Conservation (phyloP, 2,329 filamentous ascomycete species). For the Dryadomyces quercus-mongolicae region DNA sequence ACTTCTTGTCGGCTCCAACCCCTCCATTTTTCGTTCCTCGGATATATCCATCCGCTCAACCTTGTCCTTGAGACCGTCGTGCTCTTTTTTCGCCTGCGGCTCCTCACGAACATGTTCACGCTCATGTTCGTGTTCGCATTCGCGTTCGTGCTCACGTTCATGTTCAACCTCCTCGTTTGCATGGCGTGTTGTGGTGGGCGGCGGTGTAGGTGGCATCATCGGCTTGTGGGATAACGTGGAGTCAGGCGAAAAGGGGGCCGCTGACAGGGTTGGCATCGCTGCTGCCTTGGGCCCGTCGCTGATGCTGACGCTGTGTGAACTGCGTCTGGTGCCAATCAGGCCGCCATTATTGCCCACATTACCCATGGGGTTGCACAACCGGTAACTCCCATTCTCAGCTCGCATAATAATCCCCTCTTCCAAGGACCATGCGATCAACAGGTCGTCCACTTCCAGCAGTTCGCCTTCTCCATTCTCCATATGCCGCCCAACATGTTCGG, state of each 20-base stretch:
- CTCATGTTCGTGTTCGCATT: background rate
- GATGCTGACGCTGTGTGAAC: background rate
- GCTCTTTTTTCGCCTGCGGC: background rate
- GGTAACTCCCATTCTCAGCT: constrained; percentile 43
- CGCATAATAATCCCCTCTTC: constrained; percentile 51
- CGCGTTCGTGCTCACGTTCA: background rate
- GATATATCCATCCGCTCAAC: background rate
- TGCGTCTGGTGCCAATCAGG: background rate
- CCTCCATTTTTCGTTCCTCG: background rate
- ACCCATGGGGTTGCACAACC: constrained; percentile 33
- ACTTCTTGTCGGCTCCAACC: no score
- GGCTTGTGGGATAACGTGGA: background rate
- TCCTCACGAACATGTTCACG: background rate
- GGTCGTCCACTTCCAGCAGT: constrained; percentile 41
- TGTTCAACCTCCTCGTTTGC: background rate
- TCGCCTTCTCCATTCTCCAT: constrained; percentile 62
- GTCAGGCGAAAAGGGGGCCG: background rate
- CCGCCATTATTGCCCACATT: constrained; percentile 13
- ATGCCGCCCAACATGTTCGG: constrained; percentile 84
- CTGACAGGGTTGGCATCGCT: background rate
- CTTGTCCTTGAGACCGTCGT: background rate
- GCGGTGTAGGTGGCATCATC: constrained; percentile 5
- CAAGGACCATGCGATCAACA: constrained; percentile 50
- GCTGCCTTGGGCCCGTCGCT: background rate
- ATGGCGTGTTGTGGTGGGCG: background rate